Base-by-base conservation (phyloP, 2,329 filamentous ascomycete genomes). In the Anthostomella pinea region DNA sequence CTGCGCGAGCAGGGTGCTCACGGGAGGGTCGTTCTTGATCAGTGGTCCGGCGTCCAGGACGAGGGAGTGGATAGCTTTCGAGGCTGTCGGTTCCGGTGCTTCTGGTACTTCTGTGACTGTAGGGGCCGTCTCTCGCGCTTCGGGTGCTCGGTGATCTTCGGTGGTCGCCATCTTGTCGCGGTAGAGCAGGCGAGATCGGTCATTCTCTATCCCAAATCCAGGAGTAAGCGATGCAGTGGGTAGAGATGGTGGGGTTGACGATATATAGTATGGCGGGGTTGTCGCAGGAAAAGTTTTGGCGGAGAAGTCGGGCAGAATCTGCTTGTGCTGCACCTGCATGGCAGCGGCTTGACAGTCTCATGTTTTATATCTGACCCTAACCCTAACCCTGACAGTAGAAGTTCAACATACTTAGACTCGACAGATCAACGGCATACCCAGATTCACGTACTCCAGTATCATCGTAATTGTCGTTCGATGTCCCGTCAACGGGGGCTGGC, bases 21-120 rank as follows among this genome's bases (percentile, higher is more conserved):
- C 79, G 8, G 87, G 72, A 9, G 91, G 88, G 48, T 93, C 84
- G 66, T 96, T 96, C 60, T 91, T 91, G 62, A 98, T 90, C 43
- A 98, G 81, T 6, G 91, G 89, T 17, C 90, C 91, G 3, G 93
- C 85, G 59, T 98, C 93, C 49, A 98, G 75, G 18, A 97, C 77
- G 33, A 97, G 79, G 35, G 83, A 85, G 67, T 94, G 82, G 32
- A 95, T 80, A 1, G 83, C 75, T 90, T 95, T 49, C 10, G 43
- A 40, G 5, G 38, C 33, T 11, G 45, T 30, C 16, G 38, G 8
- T 7, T 27, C 9, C 13, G 6, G 25, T 7, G 8, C 25, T 7
- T 14, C 8, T 9, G 8, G 25, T 27, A 7, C 27, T 14, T 45
- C 38, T 23, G 25, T 8, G 20, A 18, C 16, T 2, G 30, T 9